Evolutionary conservation across 2,329 filamentous ascomycete genomes (phyloP).

Genomic region (Arthrobotrys entomopaga): DNA sequence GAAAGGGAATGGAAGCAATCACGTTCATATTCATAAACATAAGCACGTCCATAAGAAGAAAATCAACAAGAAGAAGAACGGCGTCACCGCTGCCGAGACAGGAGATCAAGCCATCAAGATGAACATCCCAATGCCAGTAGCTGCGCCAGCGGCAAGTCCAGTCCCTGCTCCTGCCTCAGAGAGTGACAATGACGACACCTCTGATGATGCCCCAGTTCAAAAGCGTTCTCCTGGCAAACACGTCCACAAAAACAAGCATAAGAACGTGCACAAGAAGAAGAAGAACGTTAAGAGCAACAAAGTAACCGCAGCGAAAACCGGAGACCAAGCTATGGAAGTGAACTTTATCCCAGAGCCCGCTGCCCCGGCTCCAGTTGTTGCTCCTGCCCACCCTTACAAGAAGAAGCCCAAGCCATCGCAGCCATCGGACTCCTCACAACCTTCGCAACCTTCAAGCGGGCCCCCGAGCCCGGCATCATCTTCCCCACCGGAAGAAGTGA

Average conservation of each 20-base stretch:
- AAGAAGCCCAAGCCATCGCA: no score
- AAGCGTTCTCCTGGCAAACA: background rate
- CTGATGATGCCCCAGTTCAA: background rate
- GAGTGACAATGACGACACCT: no score
- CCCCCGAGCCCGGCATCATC: no score
- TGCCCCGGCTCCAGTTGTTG: no score
- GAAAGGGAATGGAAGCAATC: background rate
- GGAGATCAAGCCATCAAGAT: background rate
- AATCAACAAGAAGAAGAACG: background rate
- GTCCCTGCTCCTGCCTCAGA: background rate
- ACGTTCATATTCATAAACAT: background rate
- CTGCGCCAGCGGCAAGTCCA: no score
- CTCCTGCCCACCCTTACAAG: no score
- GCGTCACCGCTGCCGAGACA: background rate
- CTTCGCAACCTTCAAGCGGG: no score
- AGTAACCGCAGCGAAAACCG: background rate
- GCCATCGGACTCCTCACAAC: no score
- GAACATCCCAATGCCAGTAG: background rate
- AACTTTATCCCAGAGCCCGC: background rate
- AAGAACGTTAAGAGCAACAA: background rate
- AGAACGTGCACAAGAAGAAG: background rate
- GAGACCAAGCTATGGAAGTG: background rate
- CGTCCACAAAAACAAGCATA: background rate
- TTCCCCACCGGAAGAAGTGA: no score
- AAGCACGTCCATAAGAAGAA: background rate